A percentile compares a stretch with the other conserved stretches of the same genome.
Conservation (phyloP, 306 rosid species). For the Luffa aegyptiaca region DNA sequence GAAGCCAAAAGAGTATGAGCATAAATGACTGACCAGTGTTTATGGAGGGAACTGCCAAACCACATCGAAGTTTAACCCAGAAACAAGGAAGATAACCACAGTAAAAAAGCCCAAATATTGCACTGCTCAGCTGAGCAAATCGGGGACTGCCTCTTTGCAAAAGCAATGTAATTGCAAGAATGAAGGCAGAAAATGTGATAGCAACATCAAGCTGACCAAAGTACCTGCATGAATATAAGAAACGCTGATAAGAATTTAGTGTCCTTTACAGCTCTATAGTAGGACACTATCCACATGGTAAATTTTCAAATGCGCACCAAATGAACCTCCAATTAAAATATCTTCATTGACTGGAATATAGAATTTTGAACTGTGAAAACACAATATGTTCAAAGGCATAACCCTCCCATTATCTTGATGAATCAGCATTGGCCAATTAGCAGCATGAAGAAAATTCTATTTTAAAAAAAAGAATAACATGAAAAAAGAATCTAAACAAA, state of each 20-base stretch:
- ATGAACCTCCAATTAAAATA: neutral
- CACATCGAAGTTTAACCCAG: conserved; percentile 99
- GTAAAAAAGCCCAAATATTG: conserved; percentile 86
- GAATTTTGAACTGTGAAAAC: neutral
- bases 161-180: conserved; percentile 67
- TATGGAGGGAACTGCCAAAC: conserved; percentile 84
- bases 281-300: neutral
- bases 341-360: neutral
- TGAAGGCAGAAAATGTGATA: conserved; percentile 86
- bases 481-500: neutral
- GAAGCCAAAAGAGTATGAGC: neutral
- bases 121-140: conserved; percentile 89
- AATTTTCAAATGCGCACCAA: neutral
- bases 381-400: neutral
- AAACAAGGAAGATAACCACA: conserved; percentile 96
- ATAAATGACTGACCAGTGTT: conserved; percentile 48
- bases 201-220: conserved; percentile 83
- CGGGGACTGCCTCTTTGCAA: conserved; percentile 90
- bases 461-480: neutral
- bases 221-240: conserved; percentile 46
- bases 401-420: neutral
- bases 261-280: neutral
- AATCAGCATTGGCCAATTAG: neutral
- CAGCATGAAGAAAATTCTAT: neutral
- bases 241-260: conserved; percentile 22